Evolutionary conservation across 768 basidiomycete genomes (phyloP), one percentile per base, ranked within the genome.

Genomic region (Agrocybe pediades): DNA sequence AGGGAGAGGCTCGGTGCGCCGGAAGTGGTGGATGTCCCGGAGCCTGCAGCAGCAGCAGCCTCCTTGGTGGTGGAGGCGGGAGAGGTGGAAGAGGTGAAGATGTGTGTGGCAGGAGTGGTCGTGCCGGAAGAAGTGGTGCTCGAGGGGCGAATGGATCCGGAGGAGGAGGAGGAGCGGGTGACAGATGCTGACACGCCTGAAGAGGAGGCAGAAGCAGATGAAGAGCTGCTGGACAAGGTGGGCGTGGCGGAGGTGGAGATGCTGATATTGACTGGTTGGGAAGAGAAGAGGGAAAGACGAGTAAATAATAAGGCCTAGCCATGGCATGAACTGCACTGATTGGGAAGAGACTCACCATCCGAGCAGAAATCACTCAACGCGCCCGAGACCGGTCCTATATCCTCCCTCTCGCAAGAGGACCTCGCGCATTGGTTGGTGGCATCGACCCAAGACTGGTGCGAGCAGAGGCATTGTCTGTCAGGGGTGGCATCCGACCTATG

Each of bases 311-410:
- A n/a, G n/a, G n/a, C n/a, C n/a, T n/a, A n/a, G n/a, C n/a, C n/a
- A n/a, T n/a, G 44, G 17, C 16, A 26, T 40, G 2, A 21, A 25
- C 9, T 33, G 41, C 6, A 43, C 41, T 5, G 46, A 41, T 9
- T 25, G 46, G n/a, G 41, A 49, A 44, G 45, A 30, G 17, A 53
- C 56, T 29, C 29, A 57, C 56, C 27, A 16, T 24, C n/a, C 7
- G 21, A 30, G 16, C 56, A 57, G 5, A 53, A 16, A 15, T 49
- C 51, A 20, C 25, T 17, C 21, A 49, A 25, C 1, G 49, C 30
- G 0, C 47, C 51, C 2, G 26, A 26, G 1, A 49, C 47, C 9
- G 47, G 23, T 7, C 51, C 39, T 17, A 36, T 27, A 16, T 49
- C 51, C 17, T 57, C 56, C 9, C 45, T 19, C 7, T 23, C 46